These are phyloP conservation scores for Saccharomycopsis olivae DNA, from an alignment of 805 yeast genomes.

Conservation along the genomic window DNA sequence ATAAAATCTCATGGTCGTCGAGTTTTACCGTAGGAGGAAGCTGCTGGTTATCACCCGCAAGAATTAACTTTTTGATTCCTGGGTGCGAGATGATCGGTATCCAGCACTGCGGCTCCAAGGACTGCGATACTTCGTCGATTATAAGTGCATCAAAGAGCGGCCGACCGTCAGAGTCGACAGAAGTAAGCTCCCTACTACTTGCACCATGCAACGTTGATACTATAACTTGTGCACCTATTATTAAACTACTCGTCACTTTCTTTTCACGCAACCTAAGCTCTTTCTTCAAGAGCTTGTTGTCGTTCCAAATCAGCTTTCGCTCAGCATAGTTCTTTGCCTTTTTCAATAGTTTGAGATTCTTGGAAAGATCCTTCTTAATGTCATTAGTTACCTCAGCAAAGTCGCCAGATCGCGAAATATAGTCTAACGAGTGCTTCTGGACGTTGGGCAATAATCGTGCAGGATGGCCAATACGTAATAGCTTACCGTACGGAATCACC, in stretches of 20 bases:
- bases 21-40: conserved; percentile 84
- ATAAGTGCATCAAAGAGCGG: conserved; percentile 64
- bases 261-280: conserved; percentile 62
- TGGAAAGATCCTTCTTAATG: conserved; percentile 60
- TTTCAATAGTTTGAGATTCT: conserved; percentile 42
- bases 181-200: conserved; percentile 57
- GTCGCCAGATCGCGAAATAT: conserved; percentile 48
- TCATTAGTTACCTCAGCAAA: conserved; percentile 55
- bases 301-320: conserved; percentile 54
- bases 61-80: conserved; percentile 46
- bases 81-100: conserved; percentile 70
- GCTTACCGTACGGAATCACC: conserved; percentile 32
- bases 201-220: conserved; percentile 85
- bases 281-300: conserved; percentile 55
- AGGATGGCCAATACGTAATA: conserved; percentile 90
- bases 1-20: conserved; percentile 25
- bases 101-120: conserved; percentile 95
- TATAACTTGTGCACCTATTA: conserved; percentile 56
- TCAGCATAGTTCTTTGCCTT: conserved; percentile 56
- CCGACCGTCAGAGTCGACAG: conserved; percentile 20
- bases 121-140: conserved; percentile 92
- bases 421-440: conserved; percentile 64
- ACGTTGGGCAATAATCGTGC: conserved; percentile 63
- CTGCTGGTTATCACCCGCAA: conserved; percentile 93
- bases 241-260: conserved; percentile 46